Base-by-base conservation (phyloP, 1,284 basidiomycete genomes). In the Apiotrichum montevideense region DNA sequence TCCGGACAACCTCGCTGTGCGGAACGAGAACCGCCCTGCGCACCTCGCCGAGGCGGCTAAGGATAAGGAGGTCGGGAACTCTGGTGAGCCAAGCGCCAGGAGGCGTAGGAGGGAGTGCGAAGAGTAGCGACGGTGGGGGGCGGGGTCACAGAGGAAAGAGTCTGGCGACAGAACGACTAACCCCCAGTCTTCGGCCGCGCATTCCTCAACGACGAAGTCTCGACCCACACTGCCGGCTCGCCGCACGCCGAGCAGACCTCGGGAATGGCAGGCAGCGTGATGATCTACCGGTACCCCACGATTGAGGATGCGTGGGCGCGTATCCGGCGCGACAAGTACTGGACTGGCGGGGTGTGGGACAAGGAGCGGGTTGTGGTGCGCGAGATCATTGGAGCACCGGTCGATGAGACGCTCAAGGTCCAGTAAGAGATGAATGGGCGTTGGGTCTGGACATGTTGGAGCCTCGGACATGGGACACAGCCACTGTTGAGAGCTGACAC, bases 271-370 rank as follows among this genome's bases (percentile, higher is more conserved):
- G 74, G 74, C 4, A 66, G 63, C 8, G 56, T 74, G 46, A 71
- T 76, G 71, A 57, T 75, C 46, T 61, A 72, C 59, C 67, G 69
- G 33, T 63, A 63, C 44, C 59, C 63, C 1, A 61, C 60, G 11
- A 52, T 75, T 41, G 69, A 67, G 41, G 65, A 61, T 2, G 68
- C 66, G 29, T 75, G 71, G 72, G 61, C 62, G 35, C 58, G 71
- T 51, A 65, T 76, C 52, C 71, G 68, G 59, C 56, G 57, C 5
- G 74, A 76, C 57, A 63, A 70, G 46, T 76, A 76, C 60, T 76
- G 70, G 70, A 71, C 67, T 7, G 69, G 58, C 14, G 71, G 71
- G 21, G 70, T 76, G 7, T 76, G 74, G 74, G 72, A 76, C 63
- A 61, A 66, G 60, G 72, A 71, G 33, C 63, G 61, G 46, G 59